A percentile compares a stretch with the other conserved stretches of the same genome.
Conservation (phyloP, 306 rosid genomes). For the Urtica urens region DNA sequence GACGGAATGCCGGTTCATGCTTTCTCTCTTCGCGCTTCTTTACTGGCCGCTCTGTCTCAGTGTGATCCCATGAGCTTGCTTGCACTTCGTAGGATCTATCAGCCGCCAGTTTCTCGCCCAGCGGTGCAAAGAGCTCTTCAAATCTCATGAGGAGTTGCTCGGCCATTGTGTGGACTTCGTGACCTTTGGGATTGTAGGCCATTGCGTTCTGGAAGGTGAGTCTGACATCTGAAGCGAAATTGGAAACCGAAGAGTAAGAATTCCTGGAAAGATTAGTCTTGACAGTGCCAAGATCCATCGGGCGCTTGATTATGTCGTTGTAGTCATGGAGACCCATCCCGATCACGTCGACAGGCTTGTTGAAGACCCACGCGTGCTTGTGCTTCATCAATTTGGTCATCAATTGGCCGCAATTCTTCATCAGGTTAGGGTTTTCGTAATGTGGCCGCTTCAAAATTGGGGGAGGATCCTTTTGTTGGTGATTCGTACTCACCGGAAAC, state of each 20-base stretch:
- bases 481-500: slow-evolving; percentile 23
- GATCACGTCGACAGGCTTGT: slow-evolving; percentile 50
- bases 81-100: slow-evolving; percentile 54
- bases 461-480: slow-evolving; percentile 15
- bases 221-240: slow-evolving; percentile 64
- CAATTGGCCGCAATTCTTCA: slow-evolving; percentile 59
- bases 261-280: slow-evolving; percentile 41
- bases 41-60: slow-evolving; percentile 44
- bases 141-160: slow-evolving; percentile 46
- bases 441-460: slow-evolving; percentile 43
- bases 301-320: slow-evolving; percentile 56
- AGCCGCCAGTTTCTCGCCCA: slow-evolving; percentile 30
- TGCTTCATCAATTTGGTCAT: slow-evolving; percentile 73
- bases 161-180: slow-evolving; percentile 49
- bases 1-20: slow-evolving; percentile 5
- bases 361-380: slow-evolving; percentile 64
- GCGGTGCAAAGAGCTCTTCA: slow-evolving; percentile 53
- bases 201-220: slow-evolving; percentile 72
- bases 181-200: slow-evolving; percentile 77
- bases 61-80: slow-evolving; percentile 73
- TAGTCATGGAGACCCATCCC: slow-evolving; percentile 79
- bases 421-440: slow-evolving; percentile 32
- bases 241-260: slow-evolving; percentile 36
- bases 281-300: slow-evolving; percentile 95
- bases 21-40: slow-evolving; percentile 23